A percentile compares a stretch with the other conserved stretches of the same genome.
phyloP scores from a whole-genome alignment of 148 eudicot species.

The Limonium bicolor region DNA sequence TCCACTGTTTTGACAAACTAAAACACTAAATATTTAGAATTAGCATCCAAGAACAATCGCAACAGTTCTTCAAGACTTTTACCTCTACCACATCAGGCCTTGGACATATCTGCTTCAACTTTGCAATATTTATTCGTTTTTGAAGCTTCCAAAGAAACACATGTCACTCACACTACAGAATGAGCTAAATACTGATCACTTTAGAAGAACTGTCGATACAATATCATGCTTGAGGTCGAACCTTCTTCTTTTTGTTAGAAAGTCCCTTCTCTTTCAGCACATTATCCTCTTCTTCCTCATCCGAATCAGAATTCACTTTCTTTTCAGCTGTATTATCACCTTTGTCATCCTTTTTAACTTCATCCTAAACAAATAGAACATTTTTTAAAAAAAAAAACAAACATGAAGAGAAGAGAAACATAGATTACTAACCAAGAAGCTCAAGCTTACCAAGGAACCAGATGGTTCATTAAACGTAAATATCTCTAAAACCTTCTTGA shows the following conservation, averaged over 20 bases:
- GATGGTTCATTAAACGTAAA: conserved; percentile 39
- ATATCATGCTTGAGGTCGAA: conserved; percentile 2
- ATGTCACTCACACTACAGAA: too few relatives aligned
- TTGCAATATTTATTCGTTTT: conserved; percentile 90
- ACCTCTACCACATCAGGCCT: conserved; percentile 96
- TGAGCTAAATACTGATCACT: background rate
- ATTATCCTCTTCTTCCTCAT: conserved; percentile 71
- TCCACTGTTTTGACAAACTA: too few relatives aligned
- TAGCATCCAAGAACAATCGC: too few relatives aligned
- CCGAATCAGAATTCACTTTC: conserved; percentile 83
- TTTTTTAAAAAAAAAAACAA: too few relatives aligned
- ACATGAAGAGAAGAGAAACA: too few relatives aligned
- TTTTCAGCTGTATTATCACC: conserved; percentile 34
- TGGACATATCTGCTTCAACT: conserved; percentile 65
- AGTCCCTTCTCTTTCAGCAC: conserved; percentile 60
- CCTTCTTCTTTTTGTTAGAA: conserved; percentile 93
- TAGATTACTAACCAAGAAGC: too few relatives aligned
- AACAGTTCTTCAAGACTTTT: too few relatives aligned
- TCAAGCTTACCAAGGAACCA: conserved; percentile 42
- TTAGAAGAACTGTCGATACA: background rate
- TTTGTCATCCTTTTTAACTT: conserved; percentile 46
- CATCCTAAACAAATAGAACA: conserved; percentile 30
- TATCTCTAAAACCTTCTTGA: conserved; percentile 65
- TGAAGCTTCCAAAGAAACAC: conserved; percentile 38
- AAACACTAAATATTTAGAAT: too few relatives aligned